Conservation (phyloP, 345 rosid species). For the Pistacia integerrima region DNA sequence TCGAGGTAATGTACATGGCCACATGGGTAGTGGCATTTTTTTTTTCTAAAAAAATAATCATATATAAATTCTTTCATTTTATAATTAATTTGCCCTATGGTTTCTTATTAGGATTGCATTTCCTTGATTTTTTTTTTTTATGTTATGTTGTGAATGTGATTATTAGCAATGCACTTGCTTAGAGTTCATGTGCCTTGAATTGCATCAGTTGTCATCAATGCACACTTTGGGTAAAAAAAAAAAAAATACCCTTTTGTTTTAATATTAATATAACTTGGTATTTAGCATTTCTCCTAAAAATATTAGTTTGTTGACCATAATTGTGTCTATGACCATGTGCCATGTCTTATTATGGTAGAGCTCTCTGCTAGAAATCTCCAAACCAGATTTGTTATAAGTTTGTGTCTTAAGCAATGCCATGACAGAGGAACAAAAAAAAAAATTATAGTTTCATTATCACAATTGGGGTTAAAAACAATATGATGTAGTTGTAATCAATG, state of each 20-base stretch:
- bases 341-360: not conserved
- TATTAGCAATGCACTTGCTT: not conserved
- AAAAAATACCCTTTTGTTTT: not conserved
- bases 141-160: not conserved
- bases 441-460: not conserved
- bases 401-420: conserved; percentile 1
- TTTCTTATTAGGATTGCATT: not conserved
- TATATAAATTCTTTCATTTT: conserved; percentile 56
- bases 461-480: conserved; percentile 6
- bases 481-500: not conserved
- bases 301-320: not conserved
- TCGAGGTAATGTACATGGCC: conserved; percentile 54
- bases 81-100: conserved; percentile 3
- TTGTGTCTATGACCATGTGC: not conserved
- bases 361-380: not conserved
- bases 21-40: conserved; percentile 39
- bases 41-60: conserved; percentile 22
- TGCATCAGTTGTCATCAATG: not conserved
- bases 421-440: not conserved
- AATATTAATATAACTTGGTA: not conserved
- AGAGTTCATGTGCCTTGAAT: not conserved
- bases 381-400: not conserved
- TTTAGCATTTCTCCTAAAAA: too few species aligned
- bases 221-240: not conserved
- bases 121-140: not conserved